These are phyloP conservation scores for Solanum medicagineum DNA, from an alignment of 257 asterid genomes.

Conservation along the genomic window DNA sequence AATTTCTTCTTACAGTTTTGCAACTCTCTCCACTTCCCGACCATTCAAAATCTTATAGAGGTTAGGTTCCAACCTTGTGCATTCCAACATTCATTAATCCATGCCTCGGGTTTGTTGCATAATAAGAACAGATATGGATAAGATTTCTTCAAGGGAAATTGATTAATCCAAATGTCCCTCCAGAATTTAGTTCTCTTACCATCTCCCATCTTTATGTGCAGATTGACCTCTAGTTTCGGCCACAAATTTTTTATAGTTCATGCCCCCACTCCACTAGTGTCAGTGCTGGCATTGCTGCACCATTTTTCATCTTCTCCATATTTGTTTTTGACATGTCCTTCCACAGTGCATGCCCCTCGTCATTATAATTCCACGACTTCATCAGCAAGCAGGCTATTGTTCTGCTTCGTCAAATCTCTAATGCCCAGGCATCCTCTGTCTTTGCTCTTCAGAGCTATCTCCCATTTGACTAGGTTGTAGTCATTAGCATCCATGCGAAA, in stretches of 20 bases:
- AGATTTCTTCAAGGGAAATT: background rate
- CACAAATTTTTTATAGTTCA: background rate
- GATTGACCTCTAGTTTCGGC: background rate
- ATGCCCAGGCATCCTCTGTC: background rate
- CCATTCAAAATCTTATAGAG: background rate
- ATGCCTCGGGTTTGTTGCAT: background rate
- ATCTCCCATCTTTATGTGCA: background rate
- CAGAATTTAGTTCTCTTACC: background rate
- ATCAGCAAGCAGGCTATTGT: background rate
- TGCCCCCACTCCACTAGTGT: background rate
- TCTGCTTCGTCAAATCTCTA: background rate
- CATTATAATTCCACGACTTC: background rate
- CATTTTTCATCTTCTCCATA: background rate
- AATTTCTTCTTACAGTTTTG: background rate
- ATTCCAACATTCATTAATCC: background rate
- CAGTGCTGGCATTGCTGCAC: background rate
- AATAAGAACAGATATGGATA: background rate
- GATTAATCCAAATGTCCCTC: background rate
- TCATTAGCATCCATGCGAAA: background rate
- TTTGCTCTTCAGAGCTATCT: background rate
- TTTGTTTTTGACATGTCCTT: background rate
- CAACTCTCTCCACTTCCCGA: background rate
- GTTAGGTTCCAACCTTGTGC: background rate
- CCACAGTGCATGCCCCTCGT: background rate
- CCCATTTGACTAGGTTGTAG: background rate